phyloP scores from a whole-genome alignment of 768 basidiomycete genomes.

The Lentinula aciculospora region DNA sequence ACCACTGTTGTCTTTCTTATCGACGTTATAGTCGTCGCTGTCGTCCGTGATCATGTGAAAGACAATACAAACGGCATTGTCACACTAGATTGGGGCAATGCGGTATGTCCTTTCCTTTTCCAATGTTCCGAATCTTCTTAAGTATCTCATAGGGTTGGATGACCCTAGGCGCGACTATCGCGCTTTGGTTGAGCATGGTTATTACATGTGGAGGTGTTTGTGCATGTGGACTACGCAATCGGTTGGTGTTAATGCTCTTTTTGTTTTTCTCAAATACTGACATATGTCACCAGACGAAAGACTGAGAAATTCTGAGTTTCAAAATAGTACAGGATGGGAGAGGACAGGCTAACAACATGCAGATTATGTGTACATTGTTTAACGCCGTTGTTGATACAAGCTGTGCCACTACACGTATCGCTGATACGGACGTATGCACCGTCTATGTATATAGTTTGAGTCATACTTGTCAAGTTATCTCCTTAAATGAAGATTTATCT shows the following conservation, averaged over 20 bases:
- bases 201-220: slow-evolving; percentile 30
- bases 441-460: no score
- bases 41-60: slow-evolving; percentile 35
- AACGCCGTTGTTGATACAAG: no score
- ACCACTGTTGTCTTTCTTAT: slow-evolving; percentile 48
- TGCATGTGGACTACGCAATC: slow-evolving; percentile 10
- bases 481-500: background rate
- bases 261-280: background rate
- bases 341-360: no score
- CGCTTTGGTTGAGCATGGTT: slow-evolving; percentile 40
- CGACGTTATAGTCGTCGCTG: slow-evolving; percentile 44
- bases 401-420: no score
- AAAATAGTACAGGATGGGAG: no score
- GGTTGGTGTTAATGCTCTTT: slow-evolving; percentile 10
- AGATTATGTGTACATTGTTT: no score
- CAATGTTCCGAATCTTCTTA: background rate
- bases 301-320: background rate
- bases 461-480: no score
- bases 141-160: slow-evolving; percentile 41
- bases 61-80: slow-evolving; percentile 35
- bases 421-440: no score
- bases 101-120: slow-evolving; percentile 24
- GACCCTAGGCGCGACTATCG: slow-evolving; percentile 42
- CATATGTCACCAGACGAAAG: background rate
- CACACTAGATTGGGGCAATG: slow-evolving; percentile 43